Percentiles rank a stretch among this genome's conserved stretches.
phyloP scores from a whole-genome alignment of 2,329 filamentous ascomycete species.

The Aaosphaeria arxii region DNA sequence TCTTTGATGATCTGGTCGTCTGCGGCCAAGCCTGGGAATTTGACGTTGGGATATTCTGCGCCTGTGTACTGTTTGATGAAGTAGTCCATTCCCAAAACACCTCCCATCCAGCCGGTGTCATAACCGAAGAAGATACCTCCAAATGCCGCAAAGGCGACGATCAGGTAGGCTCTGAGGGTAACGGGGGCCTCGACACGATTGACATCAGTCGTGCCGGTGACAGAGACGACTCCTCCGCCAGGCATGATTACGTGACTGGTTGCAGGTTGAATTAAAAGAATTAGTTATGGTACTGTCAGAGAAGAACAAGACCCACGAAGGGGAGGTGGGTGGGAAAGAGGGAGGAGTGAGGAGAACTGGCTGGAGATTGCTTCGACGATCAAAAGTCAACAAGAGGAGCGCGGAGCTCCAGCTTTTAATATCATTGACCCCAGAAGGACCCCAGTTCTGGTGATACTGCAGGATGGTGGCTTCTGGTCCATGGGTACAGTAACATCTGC shows the following conservation, averaged over 20 bases:
- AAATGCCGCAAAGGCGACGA: constrained; percentile 50
- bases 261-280: constrained; percentile 1
- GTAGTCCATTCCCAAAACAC: constrained; percentile 52
- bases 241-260: constrained; percentile 25
- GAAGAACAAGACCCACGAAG: constrained; percentile 9
- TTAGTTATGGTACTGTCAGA: constrained; percentile 1
- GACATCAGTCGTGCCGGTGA: constrained; percentile 47
- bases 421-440: constrained; percentile 5
- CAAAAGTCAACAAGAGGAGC: constrained; percentile 2
- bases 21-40: constrained; percentile 46
- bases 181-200: constrained; percentile 54
- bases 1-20: constrained; percentile 57
- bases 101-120: constrained; percentile 75
- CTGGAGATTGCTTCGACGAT: constrained; percentile 20
- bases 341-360: constrained; percentile 15
- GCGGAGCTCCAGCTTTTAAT: constrained; percentile 29
- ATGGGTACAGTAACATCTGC: constrained; percentile 35
- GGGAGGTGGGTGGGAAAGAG: constrained; percentile 13
- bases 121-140: constrained; percentile 73
- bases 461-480: constrained; percentile 27
- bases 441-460: constrained; percentile 27
- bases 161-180: constrained; percentile 46
- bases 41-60: constrained; percentile 30
- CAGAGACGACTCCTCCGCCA: constrained; percentile 33
- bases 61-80: constrained; percentile 37